Evolutionary conservation across 352 stramenopile species (phyloP), one percentile per base, ranked within the genome.

Genomic region (Pythium volutum): DNA sequence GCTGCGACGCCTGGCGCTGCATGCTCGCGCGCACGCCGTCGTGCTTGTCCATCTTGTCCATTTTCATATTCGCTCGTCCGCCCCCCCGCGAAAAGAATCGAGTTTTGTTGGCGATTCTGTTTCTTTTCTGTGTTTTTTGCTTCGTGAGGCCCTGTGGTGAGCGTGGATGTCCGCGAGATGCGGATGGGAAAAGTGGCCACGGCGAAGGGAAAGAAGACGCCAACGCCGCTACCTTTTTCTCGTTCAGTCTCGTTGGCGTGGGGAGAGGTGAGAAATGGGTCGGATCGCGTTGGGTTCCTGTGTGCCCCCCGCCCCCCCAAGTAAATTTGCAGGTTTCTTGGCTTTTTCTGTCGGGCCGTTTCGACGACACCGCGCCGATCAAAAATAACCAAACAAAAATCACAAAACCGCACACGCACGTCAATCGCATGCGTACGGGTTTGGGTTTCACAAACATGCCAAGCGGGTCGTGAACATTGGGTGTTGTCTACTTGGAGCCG

Each of bases 1-100:
- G 79, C 39, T 69, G 72, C 41, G 66, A 69, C 46, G 31, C 16
- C 54, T 69, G 66, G 46, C 55, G 61, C 23, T 62, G 59, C 63
- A 69, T 61, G 49, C 65, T 73, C 36, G 39, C 47, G 26, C 64
- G 60, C 25, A 38, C 46, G 52, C 55, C 56, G 45, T 33, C 27
- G 31, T 59, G 41, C 15, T 56, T 67, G 49, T 47, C n/a, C n/a
- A n/a, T n/a, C n/a, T 68, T 65, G 48, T 65, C 58, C 25, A 47
- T 34, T 48, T 59, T 53, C 58, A 59, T 61, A 42, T 22, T 41
- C 15, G n/a, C n/a, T n/a, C n/a, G n/a, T n/a, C n/a, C n/a, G n/a
- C 16, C 18, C 42, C 42, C 46, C 15, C 23, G 25, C 26, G 46
- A 53, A 25, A 15, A 29, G 42, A 25, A 43, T 18, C 7, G 29